Evolutionary conservation across 225 moss, liverwort and hornwort species (phyloP).

Genomic region (Polytrichum formosum): DNA sequence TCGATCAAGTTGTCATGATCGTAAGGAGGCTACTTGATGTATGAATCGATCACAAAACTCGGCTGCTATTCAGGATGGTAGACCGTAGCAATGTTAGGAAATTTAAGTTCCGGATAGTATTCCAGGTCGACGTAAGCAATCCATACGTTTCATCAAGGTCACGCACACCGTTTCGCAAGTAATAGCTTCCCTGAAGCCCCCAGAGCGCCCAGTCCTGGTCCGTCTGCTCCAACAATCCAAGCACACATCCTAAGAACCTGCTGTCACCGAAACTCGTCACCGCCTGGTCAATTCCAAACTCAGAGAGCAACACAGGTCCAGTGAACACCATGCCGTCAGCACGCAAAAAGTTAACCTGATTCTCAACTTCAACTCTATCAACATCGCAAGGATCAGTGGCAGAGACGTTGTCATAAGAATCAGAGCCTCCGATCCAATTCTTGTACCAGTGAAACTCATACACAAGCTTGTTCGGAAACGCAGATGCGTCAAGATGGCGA

Average conservation of each 20-base stretch:
- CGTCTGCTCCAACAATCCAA: conserved; percentile 28
- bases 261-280: conserved; percentile 18
- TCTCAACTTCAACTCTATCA: conserved; percentile 36
- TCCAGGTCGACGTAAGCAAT: conserved; percentile 46
- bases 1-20: too few species aligned
- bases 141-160: conserved; percentile 58
- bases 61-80: conserved; percentile 25
- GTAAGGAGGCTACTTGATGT: too few species aligned
- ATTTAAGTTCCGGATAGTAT: conserved; percentile 31
- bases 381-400: conserved; percentile 27
- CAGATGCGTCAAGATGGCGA: conserved; percentile 8
- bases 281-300: conserved; percentile 42
- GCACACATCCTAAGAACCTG: conserved; percentile 47
- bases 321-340: conserved; percentile 21
- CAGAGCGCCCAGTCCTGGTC: conserved; percentile 66
- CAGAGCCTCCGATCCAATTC: conserved; percentile 11
- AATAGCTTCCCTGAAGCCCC: conserved; percentile 72
- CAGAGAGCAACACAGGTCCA: conserved; percentile 38
- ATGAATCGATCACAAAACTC: conserved; percentile 6
- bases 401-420: conserved; percentile 17
- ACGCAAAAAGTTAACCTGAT: conserved; percentile 28
- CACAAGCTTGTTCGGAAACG: conserved; percentile 43
- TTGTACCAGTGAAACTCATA: conserved; percentile 73
- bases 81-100: conserved; percentile 32
- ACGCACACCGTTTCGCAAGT: conserved; percentile 32